Conservation (phyloP, 2,329 filamentous ascomycete species). For the Aphanocladium album region DNA sequence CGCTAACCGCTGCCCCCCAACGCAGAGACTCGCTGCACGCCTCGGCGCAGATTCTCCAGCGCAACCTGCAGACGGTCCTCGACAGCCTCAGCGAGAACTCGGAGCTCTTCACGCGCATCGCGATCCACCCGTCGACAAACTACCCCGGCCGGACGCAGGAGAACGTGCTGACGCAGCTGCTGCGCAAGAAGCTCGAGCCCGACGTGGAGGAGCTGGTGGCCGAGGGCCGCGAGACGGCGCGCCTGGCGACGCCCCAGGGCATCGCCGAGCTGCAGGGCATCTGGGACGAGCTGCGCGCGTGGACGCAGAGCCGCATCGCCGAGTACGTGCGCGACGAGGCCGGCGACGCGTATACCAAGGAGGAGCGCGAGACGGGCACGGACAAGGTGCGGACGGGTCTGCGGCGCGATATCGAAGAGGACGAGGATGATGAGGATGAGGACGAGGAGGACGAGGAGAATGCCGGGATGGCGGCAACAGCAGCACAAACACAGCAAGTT, state of each 20-base stretch:
- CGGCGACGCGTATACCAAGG: conserved; percentile 63
- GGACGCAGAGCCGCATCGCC: conserved; percentile 36
- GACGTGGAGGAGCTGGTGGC: conserved; percentile 69
- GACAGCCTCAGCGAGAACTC: conserved; percentile 60
- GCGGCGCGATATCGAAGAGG: conserved; percentile 47
- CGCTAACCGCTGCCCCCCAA: neutral
- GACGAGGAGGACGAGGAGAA: conserved; percentile 53
- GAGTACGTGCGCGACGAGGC: conserved; percentile 40
- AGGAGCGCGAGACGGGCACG: conserved; percentile 61
- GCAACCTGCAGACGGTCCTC: conserved; percentile 63
- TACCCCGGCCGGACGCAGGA: conserved; percentile 68
- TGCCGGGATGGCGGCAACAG: conserved; percentile 31
- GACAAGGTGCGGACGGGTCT: conserved; percentile 70
- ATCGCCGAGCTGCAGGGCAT: conserved; percentile 44
- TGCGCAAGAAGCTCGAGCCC: conserved; percentile 81
- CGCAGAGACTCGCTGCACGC: conserved; percentile 64
- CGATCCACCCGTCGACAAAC: conserved; percentile 70
- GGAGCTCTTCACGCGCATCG: conserved; percentile 63
- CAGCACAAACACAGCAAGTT: conserved; percentile 14
- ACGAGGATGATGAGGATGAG: conserved; percentile 51
- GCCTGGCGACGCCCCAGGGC: conserved; percentile 39
- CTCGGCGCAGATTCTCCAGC: conserved; percentile 65
- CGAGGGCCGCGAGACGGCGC: conserved; percentile 49
- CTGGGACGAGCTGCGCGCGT: conserved; percentile 46
- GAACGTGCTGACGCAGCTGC: conserved; percentile 59